These are phyloP conservation scores for Epichloe amarillans DNA, from an alignment of 2,329 filamentous ascomycete genomes.

Conservation along the genomic window DNA sequence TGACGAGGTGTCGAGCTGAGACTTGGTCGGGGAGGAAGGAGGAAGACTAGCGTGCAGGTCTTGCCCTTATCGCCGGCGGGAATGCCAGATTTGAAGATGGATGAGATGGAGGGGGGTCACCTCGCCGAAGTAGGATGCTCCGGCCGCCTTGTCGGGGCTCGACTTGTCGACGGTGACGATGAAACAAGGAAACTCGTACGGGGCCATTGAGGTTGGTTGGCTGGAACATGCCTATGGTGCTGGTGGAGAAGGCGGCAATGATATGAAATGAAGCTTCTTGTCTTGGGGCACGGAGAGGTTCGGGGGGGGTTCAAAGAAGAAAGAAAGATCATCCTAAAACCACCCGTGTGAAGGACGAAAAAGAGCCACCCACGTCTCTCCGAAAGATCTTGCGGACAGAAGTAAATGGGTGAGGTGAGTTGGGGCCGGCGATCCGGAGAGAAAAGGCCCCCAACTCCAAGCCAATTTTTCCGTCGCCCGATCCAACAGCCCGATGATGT, in stretches of 20 bases:
- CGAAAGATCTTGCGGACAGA: too few species aligned
- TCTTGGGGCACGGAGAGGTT: too few species aligned
- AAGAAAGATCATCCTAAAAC: too few species aligned
- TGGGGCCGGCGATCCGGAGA: neutral
- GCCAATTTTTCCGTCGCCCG: too few species aligned
- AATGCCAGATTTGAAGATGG: conserved; percentile 60
- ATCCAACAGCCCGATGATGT: too few species aligned
- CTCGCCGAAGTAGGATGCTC: conserved; percentile 42
- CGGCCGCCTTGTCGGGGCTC: conserved; percentile 35
- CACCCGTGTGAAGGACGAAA: too few species aligned
- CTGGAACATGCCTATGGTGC: too few species aligned
- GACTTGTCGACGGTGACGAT: conserved; percentile 46
- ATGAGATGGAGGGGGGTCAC: conserved; percentile 36
- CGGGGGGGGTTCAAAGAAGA: too few species aligned
- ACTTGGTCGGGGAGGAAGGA: conserved; percentile 40
- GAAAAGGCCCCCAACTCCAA: neutral
- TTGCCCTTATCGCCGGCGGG: conserved; percentile 37
- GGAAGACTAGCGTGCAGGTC: conserved; percentile 51
- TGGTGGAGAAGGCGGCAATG: too few species aligned
- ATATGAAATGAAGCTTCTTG: too few species aligned
- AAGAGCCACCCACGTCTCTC: too few species aligned
- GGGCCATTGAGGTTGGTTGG: too few species aligned
- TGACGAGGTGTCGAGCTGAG: conserved; percentile 44
- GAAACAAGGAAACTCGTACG: conserved; percentile 45
- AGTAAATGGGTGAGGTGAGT: neutral